Conservation (phyloP, 805 yeast genomes). For the Wickerhamomyces tratensis region DNA sequence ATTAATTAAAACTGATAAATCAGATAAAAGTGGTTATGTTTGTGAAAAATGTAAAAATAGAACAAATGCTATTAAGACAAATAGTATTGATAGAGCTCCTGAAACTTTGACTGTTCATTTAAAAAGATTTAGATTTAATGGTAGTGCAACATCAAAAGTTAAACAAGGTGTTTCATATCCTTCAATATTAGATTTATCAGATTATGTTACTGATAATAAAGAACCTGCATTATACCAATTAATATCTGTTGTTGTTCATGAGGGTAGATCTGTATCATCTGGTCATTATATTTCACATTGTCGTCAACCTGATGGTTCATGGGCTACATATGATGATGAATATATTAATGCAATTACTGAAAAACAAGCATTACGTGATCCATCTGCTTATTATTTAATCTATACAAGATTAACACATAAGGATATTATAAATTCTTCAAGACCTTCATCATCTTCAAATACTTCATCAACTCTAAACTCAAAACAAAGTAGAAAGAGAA, state of each 20-base stretch:
- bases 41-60: conserved; percentile 80
- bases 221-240: conserved; percentile 57
- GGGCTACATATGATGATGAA: conserved; percentile 96
- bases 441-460: not conserved
- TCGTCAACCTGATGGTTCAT: conserved; percentile 82
- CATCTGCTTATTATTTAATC: conserved; percentile 83
- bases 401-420: conserved; percentile 71
- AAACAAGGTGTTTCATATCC: conserved; percentile 82
- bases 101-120: conserved; percentile 82
- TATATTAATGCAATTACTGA: conserved; percentile 67
- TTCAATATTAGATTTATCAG: conserved; percentile 60
- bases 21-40: conserved; percentile 67
- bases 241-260: conserved; percentile 82
- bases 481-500: too few species aligned
- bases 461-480: not conserved
- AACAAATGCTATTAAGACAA: conserved; percentile 69
- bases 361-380: conserved; percentile 66
- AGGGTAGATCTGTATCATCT: conserved; percentile 83
- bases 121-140: conserved; percentile 85
- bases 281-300: conserved; percentile 93
- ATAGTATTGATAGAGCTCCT: conserved; percentile 72
- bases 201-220: conserved; percentile 36
- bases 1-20: conserved; percentile 54
- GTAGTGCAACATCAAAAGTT: conserved; percentile 70
- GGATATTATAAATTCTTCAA: conserved; percentile 8